Evolutionary conservation across 2,329 filamentous ascomycete genomes (phyloP).

Genomic region (Diaporthe sp.): DNA sequence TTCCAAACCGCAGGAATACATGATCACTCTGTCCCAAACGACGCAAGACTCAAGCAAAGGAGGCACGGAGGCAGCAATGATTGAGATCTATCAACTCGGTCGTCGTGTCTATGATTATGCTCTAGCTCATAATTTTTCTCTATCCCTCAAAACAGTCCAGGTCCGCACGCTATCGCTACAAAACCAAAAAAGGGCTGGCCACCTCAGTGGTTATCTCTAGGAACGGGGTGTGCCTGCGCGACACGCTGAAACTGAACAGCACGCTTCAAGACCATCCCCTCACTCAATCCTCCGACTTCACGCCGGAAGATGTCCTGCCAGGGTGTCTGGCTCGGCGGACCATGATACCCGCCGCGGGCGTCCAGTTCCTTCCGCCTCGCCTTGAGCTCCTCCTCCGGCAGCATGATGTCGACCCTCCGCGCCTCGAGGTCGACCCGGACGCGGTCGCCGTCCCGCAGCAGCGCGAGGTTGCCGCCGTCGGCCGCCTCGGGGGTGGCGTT

Average conservation of each 20-base stretch:
- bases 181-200: conserved; percentile 43
- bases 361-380: conserved; percentile 55
- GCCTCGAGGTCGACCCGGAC: conserved; percentile 64
- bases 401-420: conserved; percentile 62
- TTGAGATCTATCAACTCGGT: background rate
- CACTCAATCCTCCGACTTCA: conserved; percentile 59
- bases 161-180: conserved; percentile 35
- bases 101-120: background rate
- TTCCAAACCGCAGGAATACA: too few relatives aligned
- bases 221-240: conserved; percentile 57
- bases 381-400: conserved; percentile 55
- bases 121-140: conserved; percentile 9
- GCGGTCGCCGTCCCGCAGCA: conserved; percentile 63
- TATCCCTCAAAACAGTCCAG: background rate
- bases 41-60: background rate
- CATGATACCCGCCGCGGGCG: conserved; percentile 53
- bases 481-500: conserved; percentile 69
- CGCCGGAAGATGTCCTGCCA: conserved; percentile 66
- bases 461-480: conserved; percentile 65
- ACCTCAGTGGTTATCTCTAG: conserved; percentile 60
- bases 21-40: background rate
- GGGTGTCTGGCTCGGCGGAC: conserved; percentile 60
- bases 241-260: conserved; percentile 62
- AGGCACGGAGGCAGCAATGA: too few relatives aligned
- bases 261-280: conserved; percentile 62